Evolutionary conservation across 768 basidiomycete genomes (phyloP).

Genomic region (Agrocybe pediades): DNA sequence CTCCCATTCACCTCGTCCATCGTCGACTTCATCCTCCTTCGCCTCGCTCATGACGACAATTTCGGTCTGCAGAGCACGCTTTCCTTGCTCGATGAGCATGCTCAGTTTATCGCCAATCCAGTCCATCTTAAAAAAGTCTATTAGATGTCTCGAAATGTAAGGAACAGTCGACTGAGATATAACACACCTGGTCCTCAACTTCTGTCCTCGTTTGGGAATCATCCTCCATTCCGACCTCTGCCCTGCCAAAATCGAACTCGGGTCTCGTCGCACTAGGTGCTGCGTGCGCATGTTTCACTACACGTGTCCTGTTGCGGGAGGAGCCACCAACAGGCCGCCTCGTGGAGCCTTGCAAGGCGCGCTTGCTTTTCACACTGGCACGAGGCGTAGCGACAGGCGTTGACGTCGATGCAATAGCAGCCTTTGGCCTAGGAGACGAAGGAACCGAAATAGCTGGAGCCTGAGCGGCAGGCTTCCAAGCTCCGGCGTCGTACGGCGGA

Average conservation of each 20-base stretch:
- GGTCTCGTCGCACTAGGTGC: slow-evolving; percentile 21
- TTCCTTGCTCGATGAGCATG: slow-evolving; percentile 75
- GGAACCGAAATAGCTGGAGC: slow-evolving; percentile 30
- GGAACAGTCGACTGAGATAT: slow-evolving; percentile 10
- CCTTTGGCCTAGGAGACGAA: slow-evolving; percentile 26
- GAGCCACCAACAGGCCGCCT: slow-evolving; percentile 30
- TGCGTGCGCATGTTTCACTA: neutral
- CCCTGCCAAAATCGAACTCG: slow-evolving; percentile 44
- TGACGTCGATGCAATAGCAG: slow-evolving; percentile 10
- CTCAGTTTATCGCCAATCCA: slow-evolving; percentile 77
- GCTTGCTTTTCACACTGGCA: slow-evolving; percentile 8
- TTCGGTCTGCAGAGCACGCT: slow-evolving; percentile 74
- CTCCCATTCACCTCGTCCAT: slow-evolving; percentile 75
- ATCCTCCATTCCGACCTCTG: slow-evolving; percentile 30
- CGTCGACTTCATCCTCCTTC: slow-evolving; percentile 76
- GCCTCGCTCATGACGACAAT: slow-evolving; percentile 77
- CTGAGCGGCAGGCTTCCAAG: slow-evolving; percentile 45
- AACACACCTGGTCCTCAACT: slow-evolving; percentile 20
- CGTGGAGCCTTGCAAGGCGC: slow-evolving; percentile 6
- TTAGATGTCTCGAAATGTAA: neutral
- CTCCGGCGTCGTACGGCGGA: slow-evolving; percentile 66
- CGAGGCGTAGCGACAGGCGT: slow-evolving; percentile 6
- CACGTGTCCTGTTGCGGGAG: slow-evolving; percentile 38
- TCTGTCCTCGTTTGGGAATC: neutral
- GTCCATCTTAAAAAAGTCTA: slow-evolving; percentile 59